Evolutionary conservation across 2,329 filamentous ascomycete genomes (phyloP).

Genomic region (Aspergillus thermomutatus): DNA sequence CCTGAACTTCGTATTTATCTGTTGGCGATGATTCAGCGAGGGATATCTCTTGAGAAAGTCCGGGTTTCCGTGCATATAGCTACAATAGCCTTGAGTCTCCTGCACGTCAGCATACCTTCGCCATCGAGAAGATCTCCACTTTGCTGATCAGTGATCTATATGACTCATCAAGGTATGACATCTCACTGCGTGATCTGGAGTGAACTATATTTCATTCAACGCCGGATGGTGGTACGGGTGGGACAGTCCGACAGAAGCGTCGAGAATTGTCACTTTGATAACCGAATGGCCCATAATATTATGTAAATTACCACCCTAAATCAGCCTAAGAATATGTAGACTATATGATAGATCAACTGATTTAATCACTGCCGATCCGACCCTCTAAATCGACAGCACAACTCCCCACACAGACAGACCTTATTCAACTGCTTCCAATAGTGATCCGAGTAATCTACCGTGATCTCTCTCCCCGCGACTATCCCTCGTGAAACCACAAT

Average conservation of each 20-base stretch:
- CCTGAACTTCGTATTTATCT: background rate
- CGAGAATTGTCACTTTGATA: background rate
- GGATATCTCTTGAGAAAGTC: background rate
- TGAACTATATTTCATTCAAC: background rate
- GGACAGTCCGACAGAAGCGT: background rate
- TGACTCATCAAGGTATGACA: background rate
- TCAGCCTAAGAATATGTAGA: background rate
- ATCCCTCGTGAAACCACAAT: constrained; percentile 56
- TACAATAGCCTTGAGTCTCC: background rate
- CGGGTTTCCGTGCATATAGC: background rate
- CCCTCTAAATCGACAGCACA: constrained; percentile 41
- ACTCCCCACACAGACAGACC: constrained; percentile 53
- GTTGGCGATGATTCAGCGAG: background rate
- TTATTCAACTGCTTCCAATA: constrained; percentile 58
- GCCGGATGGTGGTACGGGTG: background rate
- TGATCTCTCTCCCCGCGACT: constrained; percentile 52
- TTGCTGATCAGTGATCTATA: background rate
- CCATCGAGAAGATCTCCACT: too few relatives aligned
- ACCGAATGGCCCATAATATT: background rate
- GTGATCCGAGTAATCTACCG: constrained; percentile 57
- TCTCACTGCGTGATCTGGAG: background rate
- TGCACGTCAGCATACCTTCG: too few relatives aligned
- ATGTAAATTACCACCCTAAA: background rate
- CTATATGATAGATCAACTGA: background rate
- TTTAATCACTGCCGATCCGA: background rate